Evolutionary conservation across 2,329 filamentous ascomycete genomes (phyloP), one percentile per base, ranked within the genome.

Genomic region (Rhexocercosporidium sp.): DNA sequence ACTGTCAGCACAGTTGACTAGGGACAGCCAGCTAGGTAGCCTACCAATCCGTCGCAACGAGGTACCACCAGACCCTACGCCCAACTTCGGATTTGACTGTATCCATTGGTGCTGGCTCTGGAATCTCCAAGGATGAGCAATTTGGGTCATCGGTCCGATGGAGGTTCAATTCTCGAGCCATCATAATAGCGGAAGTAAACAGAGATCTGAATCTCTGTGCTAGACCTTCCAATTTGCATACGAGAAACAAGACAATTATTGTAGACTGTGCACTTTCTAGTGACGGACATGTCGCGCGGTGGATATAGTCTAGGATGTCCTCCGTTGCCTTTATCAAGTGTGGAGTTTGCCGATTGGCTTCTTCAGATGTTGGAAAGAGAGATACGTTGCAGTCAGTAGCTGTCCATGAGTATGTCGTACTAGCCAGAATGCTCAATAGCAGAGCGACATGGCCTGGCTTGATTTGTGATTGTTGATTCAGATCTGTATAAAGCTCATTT

Each of bases 61-160:
- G 59, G 72, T 81, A 79, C 79, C 79, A 80, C 79, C 78, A 80
- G 1, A 78, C 70, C 22, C 79, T 76, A 46, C 79, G 64, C 22
- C 74, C 73, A 12, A 80, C 75, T 59, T 81, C 79, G 25, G 73
- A 71, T 39, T 68, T 64, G 2, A 57, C 61, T n/a, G n/a, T 41
- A 18, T 64, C 63, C 9, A 76, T 67, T 4, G 72, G 68, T 11
- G 70, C 29, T 62, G 31, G 71, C 44, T 49, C 69, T 69, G 9
- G 64, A 69, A 3, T 8, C 14, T 54, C 51, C 29, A 31, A 9
- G 29, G 9, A 31, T 11, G 46, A 14, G 4, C 11, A 25, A 3
- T 20, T 54, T 22, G 66, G 65, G 31, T 67, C 65, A 27, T 71
- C 69, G 16, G 70, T 62, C 9, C 39, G 44, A 61, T 72, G 70